Percentiles rank a stretch among this genome's conserved stretches.
Evolutionary conservation across 257 asterid species (phyloP).

Genomic region (Solanum chaucha): DNA sequence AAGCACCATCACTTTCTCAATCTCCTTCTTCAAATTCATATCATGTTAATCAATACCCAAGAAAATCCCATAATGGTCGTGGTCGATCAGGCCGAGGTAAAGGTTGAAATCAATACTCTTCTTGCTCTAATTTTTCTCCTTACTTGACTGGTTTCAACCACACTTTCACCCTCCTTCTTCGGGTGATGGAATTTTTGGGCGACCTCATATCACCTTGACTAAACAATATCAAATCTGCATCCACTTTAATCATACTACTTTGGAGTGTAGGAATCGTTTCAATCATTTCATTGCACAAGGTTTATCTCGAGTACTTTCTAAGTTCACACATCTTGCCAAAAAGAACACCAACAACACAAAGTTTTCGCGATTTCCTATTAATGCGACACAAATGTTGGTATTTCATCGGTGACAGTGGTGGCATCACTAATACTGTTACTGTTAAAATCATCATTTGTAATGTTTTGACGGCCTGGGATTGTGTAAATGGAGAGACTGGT

Average conservation of each 20-base stretch:
- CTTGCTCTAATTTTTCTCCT: neutral
- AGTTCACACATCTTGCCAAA: neutral
- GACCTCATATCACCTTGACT: neutral
- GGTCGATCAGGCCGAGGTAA: neutral
- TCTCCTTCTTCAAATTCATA: neutral
- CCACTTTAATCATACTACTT: neutral
- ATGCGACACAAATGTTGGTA: slow-evolving; percentile 5
- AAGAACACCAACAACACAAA: neutral
- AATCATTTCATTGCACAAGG: no score
- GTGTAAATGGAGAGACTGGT: slow-evolving; percentile 18
- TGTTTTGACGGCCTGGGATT: slow-evolving; percentile 13
- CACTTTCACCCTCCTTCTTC: neutral
- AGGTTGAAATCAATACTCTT: neutral
- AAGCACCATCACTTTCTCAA: neutral
- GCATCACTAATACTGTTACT: slow-evolving; percentile 46
- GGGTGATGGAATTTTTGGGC: neutral
- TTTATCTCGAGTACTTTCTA: neutral
- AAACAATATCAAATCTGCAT: neutral
- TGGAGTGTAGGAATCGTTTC: neutral
- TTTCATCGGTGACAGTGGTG: slow-evolving; percentile 39
- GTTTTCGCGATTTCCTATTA: neutral
- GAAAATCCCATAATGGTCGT: neutral
- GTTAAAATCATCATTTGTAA: slow-evolving; percentile 1
- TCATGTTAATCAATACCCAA: neutral
- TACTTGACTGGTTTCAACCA: neutral